Base-by-base conservation (phyloP, 1,139 yeast genomes). In the Torulaspora pretoriensis region DNA sequence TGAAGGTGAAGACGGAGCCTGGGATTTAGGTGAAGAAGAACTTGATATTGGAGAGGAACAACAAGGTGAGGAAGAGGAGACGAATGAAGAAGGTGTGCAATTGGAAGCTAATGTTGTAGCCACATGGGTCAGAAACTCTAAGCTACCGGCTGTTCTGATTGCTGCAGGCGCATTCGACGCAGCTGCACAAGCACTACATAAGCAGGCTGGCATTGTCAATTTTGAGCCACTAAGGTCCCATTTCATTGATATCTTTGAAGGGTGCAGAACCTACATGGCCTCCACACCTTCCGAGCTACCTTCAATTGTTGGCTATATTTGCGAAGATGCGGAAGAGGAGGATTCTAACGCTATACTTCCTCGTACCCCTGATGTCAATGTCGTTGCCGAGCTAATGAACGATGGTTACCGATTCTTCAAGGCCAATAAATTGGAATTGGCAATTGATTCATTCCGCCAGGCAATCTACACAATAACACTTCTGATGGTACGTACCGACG, bases 131-230 rank as follows among this genome's bases (percentile, higher is more conserved):
- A 83, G 92, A 54, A 87, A 85, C 68, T 87, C 97, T 12, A 86
- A 84, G 52, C 77, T 92, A 42, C 89, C 97, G 3, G 97, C 96
- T 30, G 89, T 87, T 30, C 88, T 88, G 58, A 89, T 85, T 60
- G 97, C 98, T 1, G 90, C 97, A 2, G 99, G 99, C 56, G 87
- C 95, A 4, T 89, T 90, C 64, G 97, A 90, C 53, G 87, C 92
- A 51, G 98, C 98, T 36, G 94, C 97, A 30, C 92, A 88, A 56
- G 77, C 94, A 61, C 76, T 94, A 60, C 80, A 84, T 68, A 84
- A 94, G 60, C 98, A 94, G 68, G 74, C 84, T 43, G 98, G 97
- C 55, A 78, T 87, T 43, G 81, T 78, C 31, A 75, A 86, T 56
- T 90, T 94, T 64, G 95, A 81, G 59, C 98, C 98, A 17, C 75